Conservation (phyloP, 257 asterid genomes). For the Hygrophila difformis region DNA sequence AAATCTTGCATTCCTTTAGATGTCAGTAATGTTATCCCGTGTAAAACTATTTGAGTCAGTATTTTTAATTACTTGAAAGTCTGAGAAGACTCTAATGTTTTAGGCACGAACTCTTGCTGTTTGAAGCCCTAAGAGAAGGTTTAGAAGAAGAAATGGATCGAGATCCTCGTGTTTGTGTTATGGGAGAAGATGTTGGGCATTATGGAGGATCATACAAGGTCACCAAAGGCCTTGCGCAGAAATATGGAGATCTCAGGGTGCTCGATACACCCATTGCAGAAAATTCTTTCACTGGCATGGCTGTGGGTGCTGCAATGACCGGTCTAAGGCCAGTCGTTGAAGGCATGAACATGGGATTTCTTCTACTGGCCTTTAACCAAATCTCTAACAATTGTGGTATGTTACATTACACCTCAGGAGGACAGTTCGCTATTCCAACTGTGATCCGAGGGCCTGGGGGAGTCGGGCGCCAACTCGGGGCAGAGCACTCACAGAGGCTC, state of each 20-base stretch:
- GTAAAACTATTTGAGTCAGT: no score
- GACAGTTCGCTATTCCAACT: slow-evolving; percentile 46
- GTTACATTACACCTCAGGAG: slow-evolving; percentile 55
- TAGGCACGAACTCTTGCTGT: slow-evolving; percentile 41
- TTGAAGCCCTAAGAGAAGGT: slow-evolving; percentile 52
- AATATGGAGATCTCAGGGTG: slow-evolving; percentile 45
- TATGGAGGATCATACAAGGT: slow-evolving; percentile 54
- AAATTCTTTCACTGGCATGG: slow-evolving; percentile 53
- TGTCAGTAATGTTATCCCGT: no score
- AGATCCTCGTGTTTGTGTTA: slow-evolving; percentile 42
- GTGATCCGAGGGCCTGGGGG: slow-evolving; percentile 57
- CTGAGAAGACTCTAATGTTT: no score
- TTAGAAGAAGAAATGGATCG: slow-evolving; percentile 48
- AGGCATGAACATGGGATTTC: slow-evolving; percentile 58
- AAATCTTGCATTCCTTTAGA: no score
- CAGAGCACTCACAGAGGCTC: slow-evolving; percentile 49
- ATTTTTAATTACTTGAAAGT: no score
- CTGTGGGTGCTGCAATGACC: slow-evolving; percentile 47
- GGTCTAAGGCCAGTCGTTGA: slow-evolving; percentile 44
- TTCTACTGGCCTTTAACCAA: slow-evolving; percentile 46
- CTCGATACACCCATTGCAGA: slow-evolving; percentile 52
- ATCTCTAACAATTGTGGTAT: slow-evolving; percentile 53
- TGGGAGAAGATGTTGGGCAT: slow-evolving; percentile 52
- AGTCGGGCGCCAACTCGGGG: slow-evolving; percentile 54
- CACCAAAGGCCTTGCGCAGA: slow-evolving; percentile 31